phyloP scores from a whole-genome alignment of 2,329 filamentous ascomycete species.

The Sporothrix euskadiensis region DNA sequence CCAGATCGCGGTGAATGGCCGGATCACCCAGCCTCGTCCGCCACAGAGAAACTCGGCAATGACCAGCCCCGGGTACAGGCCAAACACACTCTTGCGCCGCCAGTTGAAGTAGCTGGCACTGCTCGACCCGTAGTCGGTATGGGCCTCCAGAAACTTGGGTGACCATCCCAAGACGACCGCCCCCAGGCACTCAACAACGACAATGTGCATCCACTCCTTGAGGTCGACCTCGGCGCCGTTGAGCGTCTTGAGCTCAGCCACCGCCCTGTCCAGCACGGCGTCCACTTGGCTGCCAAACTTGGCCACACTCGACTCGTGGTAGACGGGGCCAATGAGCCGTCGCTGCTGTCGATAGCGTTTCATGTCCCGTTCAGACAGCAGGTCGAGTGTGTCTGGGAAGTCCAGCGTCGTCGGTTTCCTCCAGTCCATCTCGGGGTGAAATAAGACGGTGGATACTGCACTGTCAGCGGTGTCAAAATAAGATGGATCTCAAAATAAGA shows the following conservation, averaged over 20 bases:
- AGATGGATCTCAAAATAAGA: no score
- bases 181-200: slow-evolving; percentile 54
- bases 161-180: slow-evolving; percentile 56
- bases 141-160: slow-evolving; percentile 48
- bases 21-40: slow-evolving; percentile 39
- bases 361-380: slow-evolving; percentile 52
- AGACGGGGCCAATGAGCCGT: slow-evolving; percentile 52
- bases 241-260: slow-evolving; percentile 43
- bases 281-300: slow-evolving; percentile 48
- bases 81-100: slow-evolving; percentile 55
- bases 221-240: slow-evolving; percentile 48
- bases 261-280: slow-evolving; percentile 41
- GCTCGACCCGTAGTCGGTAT: slow-evolving; percentile 51
- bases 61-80: slow-evolving; percentile 49
- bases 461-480: neutral
- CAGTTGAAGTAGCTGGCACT: slow-evolving; percentile 52
- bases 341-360: slow-evolving; percentile 52
- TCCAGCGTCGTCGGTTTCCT: slow-evolving; percentile 38
- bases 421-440: slow-evolving; percentile 47
- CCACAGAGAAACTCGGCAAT: slow-evolving; percentile 45
- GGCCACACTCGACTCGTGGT: slow-evolving; percentile 46
- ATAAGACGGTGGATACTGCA: slow-evolving; percentile 49
- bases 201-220: slow-evolving; percentile 59
- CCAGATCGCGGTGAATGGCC: slow-evolving; percentile 48
- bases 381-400: slow-evolving; percentile 50